A percentile compares a stretch with the other conserved stretches of the same genome.
Conservation (phyloP, 192 early-diverging fungal genomes). For the Coemansia sp. region DNA sequence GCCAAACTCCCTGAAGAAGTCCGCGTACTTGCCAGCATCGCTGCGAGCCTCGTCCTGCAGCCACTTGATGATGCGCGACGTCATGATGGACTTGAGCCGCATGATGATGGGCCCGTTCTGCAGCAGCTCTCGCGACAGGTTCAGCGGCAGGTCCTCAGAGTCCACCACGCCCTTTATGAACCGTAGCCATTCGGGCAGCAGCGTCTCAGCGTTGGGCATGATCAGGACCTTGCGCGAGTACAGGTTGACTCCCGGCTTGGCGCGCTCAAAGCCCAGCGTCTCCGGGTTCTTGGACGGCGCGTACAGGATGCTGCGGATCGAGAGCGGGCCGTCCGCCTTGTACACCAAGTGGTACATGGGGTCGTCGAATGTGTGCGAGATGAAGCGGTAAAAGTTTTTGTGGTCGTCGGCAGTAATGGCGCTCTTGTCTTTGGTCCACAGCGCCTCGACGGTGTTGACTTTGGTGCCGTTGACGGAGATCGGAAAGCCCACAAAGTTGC, state of each 20-base stretch:
- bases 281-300: constrained; percentile 66
- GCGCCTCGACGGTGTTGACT: constrained; percentile 89
- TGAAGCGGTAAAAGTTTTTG: constrained; percentile 81
- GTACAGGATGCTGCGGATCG: constrained; percentile 87
- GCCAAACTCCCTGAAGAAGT: constrained; percentile 75
- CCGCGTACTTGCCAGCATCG: constrained; percentile 63
- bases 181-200: constrained; percentile 85
- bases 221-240: constrained; percentile 97
- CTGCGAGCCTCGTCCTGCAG: constrained; percentile 64
- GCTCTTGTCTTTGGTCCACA: constrained; percentile 86
- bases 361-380: constrained; percentile 66
- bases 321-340: constrained; percentile 89
- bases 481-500: constrained; percentile 98
- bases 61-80: constrained; percentile 87
- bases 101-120: constrained; percentile 82
- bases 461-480: constrained; percentile 81
- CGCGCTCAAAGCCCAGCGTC: constrained; percentile 50
- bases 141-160: constrained; percentile 95
- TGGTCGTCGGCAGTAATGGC: constrained; percentile 81
- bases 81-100: constrained; percentile 82
- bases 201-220: constrained; percentile 83
- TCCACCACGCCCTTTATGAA: constrained; percentile 95
- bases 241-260: constrained; percentile 80
- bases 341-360: constrained; percentile 88
- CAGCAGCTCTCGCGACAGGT: constrained; percentile 95